phyloP scores from a whole-genome alignment of 495 filamentous ascomycete species.

The Amphirosellinia nigrospora region DNA sequence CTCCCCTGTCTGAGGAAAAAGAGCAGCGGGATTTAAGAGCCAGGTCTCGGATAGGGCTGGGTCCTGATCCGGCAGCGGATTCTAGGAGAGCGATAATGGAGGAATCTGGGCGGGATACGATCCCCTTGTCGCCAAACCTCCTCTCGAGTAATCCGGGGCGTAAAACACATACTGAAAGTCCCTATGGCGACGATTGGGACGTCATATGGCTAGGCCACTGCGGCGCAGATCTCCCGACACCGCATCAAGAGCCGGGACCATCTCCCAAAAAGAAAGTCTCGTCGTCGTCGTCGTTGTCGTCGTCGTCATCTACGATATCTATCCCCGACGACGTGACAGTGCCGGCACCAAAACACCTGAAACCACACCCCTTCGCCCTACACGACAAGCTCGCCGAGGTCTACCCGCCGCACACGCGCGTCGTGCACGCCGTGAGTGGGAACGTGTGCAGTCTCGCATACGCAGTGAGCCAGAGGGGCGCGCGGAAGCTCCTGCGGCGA shows the following conservation, averaged over 20 bases:
- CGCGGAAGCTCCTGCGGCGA: slow-evolving; percentile 49
- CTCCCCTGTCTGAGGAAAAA: background rate
- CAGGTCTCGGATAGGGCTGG: background rate
- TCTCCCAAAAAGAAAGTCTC: background rate
- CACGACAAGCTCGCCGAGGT: slow-evolving; percentile 43
- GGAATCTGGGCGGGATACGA: slow-evolving; percentile 10
- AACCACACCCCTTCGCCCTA: slow-evolving; percentile 52
- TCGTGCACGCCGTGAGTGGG: slow-evolving; percentile 48
- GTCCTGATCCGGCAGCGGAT: background rate
- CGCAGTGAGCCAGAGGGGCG: slow-evolving; percentile 51
- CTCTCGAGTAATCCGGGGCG: background rate
- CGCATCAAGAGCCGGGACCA: background rate
- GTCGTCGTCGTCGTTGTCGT: background rate
- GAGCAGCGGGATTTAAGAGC: background rate
- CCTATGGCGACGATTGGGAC: slow-evolving; percentile 56
- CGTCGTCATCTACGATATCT: slow-evolving; percentile 39
- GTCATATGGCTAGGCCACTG: slow-evolving; percentile 59
- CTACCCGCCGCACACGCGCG: slow-evolving; percentile 51
- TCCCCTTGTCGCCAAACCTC: background rate
- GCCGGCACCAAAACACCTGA: slow-evolving; percentile 46
- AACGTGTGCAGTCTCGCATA: slow-evolving; percentile 55
- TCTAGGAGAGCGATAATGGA: too few relatives aligned
- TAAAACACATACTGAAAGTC: background rate
- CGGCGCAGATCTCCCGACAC: slow-evolving; percentile 48
- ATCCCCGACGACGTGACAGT: slow-evolving; percentile 49